A percentile compares a stretch with the other conserved stretches of the same genome.
phyloP scores from a whole-genome alignment of 1,284 basidiomycete species.

The Ustilago tritici region DNA sequence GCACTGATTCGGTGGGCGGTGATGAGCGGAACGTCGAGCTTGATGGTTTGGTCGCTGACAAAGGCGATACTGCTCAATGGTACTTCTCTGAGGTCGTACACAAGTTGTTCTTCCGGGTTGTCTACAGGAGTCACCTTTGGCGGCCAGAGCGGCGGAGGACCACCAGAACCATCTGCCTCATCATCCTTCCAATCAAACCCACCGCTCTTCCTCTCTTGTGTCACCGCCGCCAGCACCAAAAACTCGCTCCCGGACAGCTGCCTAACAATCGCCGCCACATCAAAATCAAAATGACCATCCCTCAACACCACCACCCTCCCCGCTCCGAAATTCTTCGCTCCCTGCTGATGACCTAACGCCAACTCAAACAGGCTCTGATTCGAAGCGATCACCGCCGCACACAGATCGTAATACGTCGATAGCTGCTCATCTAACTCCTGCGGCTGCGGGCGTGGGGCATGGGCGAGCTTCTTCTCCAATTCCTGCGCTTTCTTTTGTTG shows the following conservation, averaged over 20 bases:
- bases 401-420: slow-evolving; percentile 82
- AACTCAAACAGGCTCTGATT: slow-evolving; percentile 79
- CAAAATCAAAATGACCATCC: slow-evolving; percentile 78
- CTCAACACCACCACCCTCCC: slow-evolving; percentile 87
- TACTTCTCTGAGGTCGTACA: slow-evolving; percentile 80
- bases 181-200: slow-evolving; percentile 17
- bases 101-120: slow-evolving; percentile 48
- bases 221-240: slow-evolving; percentile 80
- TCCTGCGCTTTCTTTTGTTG: slow-evolving; percentile 84
- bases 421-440: slow-evolving; percentile 76
- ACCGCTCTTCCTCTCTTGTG: slow-evolving; percentile 73
- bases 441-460: slow-evolving; percentile 76
- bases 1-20: slow-evolving; percentile 75
- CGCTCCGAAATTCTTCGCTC: slow-evolving; percentile 77
- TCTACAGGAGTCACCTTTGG: slow-evolving; percentile 15
- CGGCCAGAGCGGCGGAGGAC: slow-evolving; percentile 42
- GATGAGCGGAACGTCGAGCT: slow-evolving; percentile 70
- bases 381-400: slow-evolving; percentile 76
- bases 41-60: slow-evolving; percentile 79
- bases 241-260: slow-evolving; percentile 76
- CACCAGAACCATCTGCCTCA: neutral
- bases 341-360: slow-evolving; percentile 77
- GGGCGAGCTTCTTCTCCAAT: slow-evolving; percentile 78
- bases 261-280: slow-evolving; percentile 82
- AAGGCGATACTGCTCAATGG: slow-evolving; percentile 82